These are phyloP conservation scores for Picocystis sp. DNA, from an alignment of 163 green algal genomes.

Conservation along the genomic window DNA sequence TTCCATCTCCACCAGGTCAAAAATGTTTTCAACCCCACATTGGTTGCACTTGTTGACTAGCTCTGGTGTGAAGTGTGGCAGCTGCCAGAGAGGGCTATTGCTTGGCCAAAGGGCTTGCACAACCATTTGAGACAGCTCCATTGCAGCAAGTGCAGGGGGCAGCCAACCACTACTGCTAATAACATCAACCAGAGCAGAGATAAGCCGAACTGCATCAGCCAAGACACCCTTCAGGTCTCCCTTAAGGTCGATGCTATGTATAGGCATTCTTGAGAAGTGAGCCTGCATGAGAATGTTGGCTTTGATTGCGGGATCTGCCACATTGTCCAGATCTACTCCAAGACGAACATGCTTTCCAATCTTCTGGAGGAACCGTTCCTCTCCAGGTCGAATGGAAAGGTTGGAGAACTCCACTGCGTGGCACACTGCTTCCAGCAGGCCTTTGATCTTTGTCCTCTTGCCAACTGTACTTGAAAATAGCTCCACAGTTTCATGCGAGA, in stretches of 20 bases:
- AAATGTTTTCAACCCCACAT: constrained; percentile 56
- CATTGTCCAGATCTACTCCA: constrained; percentile 42
- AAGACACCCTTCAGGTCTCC: constrained; percentile 51
- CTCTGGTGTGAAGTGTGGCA: constrained; percentile 74
- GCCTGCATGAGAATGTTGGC: constrained; percentile 82
- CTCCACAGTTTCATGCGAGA: constrained; percentile 93
- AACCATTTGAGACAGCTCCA: constrained; percentile 96
- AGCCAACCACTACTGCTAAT: constrained; percentile 79
- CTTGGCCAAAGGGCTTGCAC: constrained; percentile 67
- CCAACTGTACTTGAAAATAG: constrained; percentile 72
- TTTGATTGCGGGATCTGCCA: constrained; percentile 77
- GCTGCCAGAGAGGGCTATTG: constrained; percentile 78
- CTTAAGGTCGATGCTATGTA: constrained; percentile 40
- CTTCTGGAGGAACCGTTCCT: constrained; percentile 52
- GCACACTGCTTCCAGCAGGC: constrained; percentile 77
- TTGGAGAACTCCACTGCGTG: constrained; percentile 69
- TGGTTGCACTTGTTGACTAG: constrained; percentile 26
- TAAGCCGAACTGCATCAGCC: constrained; percentile 37
- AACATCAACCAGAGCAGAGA: constrained; percentile 87
- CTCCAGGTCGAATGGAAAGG: constrained; percentile 67
- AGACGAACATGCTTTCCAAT: constrained; percentile 71
- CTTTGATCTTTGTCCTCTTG: constrained; percentile 89
- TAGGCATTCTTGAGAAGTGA: constrained; percentile 40
- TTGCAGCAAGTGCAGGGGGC: constrained; percentile 72
- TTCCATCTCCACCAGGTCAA: constrained; percentile 88